Percentiles rank a stretch among this genome's conserved stretches.
Conservation (phyloP, 2,329 filamentous ascomycete genomes). For the Monosporascus ibericus region DNA sequence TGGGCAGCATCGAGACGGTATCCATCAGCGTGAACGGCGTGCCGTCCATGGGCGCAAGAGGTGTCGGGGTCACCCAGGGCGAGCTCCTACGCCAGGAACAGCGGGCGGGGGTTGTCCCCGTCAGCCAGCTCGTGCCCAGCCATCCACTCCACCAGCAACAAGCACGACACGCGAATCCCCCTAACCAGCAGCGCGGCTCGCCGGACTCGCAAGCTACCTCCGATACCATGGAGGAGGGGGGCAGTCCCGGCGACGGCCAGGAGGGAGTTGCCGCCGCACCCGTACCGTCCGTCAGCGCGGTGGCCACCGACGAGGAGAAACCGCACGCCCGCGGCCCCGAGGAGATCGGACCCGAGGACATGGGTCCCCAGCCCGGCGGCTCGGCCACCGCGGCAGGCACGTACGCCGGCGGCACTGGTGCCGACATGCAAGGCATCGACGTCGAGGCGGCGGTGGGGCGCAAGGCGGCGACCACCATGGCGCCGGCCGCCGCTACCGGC, state of each 20-base stretch:
- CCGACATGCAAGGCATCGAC: conserved; percentile 52
- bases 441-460: conserved; percentile 56
- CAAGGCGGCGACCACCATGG: conserved; percentile 26
- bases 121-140: conserved; percentile 49
- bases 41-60: conserved; percentile 44
- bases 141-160: conserved; percentile 23
- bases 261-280: conserved; percentile 18
- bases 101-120: conserved; percentile 70
- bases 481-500: conserved; percentile 6
- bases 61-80: conserved; percentile 66
- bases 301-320: conserved; percentile 52
- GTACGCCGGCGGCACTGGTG: conserved; percentile 30
- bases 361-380: conserved; percentile 58
- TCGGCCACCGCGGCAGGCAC: conserved; percentile 25
- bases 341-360: conserved; percentile 78
- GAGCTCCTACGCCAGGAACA: conserved; percentile 84
- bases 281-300: conserved; percentile 30
- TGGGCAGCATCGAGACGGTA: conserved; percentile 75
- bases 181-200: conserved; percentile 6
- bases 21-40: conserved; percentile 69
- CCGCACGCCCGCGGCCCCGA: conserved; percentile 82
- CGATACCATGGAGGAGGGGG: conserved; percentile 13
- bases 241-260: conserved; percentile 23
- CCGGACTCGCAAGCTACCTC: conserved; percentile 12
- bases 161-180: not conserved